Conservation (phyloP, 1,284 basidiomycete species). For the Trametes pubescens region DNA sequence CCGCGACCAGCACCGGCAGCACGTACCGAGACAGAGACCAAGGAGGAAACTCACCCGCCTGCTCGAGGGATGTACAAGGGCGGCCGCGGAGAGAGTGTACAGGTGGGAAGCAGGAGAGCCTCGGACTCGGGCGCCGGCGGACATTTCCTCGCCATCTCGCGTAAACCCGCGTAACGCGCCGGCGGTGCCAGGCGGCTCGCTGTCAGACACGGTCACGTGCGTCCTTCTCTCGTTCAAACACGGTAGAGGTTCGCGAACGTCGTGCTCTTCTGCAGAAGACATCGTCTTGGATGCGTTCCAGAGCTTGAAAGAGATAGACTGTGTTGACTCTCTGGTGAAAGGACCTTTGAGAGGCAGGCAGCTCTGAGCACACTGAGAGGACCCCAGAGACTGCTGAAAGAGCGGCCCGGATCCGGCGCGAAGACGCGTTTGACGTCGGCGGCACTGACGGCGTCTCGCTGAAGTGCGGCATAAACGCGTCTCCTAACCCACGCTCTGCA, state of each 20-base stretch:
- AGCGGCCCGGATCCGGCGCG: constrained; percentile 15
- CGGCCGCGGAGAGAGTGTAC: not conserved
- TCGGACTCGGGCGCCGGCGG: not conserved
- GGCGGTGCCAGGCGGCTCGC: constrained; percentile 20
- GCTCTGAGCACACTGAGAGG: not conserved
- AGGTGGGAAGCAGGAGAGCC: not conserved
- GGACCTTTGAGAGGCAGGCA: not conserved
- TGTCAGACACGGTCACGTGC: constrained; percentile 27
- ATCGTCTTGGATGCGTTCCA: too few relatives aligned
- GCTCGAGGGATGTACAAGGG: not conserved
- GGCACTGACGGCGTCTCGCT: constrained; percentile 3
- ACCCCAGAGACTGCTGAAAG: constrained; percentile 4
- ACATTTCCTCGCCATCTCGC: too few relatives aligned
- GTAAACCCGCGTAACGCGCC: too few relatives aligned
- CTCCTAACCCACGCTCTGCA: constrained; percentile 12
- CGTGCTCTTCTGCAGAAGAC: too few relatives aligned
- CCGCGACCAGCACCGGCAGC: not conserved
- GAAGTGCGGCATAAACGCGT: constrained; percentile 3
- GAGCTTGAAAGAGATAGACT: too few relatives aligned
- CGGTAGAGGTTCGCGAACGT: not conserved
- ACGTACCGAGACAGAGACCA: not conserved
- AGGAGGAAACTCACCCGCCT: not conserved
- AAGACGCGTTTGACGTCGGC: constrained; percentile 25
- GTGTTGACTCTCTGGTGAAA: too few relatives aligned
- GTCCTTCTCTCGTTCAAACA: not conserved